These are phyloP conservation scores for Solanum hybrid DNA, from an alignment of 305 asterid species.

Conservation along the genomic window DNA sequence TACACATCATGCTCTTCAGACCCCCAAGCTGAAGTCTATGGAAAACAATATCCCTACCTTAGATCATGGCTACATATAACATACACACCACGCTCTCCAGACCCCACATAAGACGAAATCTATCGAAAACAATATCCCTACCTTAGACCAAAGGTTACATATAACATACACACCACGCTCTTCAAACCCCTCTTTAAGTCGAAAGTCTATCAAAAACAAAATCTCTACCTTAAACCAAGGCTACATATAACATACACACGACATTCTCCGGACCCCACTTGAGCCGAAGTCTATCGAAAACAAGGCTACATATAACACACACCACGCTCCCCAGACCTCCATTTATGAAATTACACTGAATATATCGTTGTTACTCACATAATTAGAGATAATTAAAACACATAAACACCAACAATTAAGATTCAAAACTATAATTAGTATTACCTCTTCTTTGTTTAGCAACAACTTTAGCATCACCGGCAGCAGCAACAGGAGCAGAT, in stretches of 20 bases:
- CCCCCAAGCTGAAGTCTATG: accelerated
- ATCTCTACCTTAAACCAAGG: no score
- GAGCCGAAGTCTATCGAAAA: neutral
- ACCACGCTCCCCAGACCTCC: neutral
- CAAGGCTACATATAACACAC: neutral
- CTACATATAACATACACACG: no score
- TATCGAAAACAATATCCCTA: neutral
- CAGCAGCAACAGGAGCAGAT: slow-evolving; percentile 21
- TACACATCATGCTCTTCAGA: neutral
- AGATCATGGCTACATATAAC: neutral
- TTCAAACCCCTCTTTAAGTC: neutral
- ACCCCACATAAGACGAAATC: neutral
- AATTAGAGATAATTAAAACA: neutral
- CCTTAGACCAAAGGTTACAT: no score
- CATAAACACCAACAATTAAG: neutral
- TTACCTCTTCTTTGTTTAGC: slow-evolving; percentile 76
- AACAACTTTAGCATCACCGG: slow-evolving; percentile 35
- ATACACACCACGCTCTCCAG: neutral
- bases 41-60: neutral
- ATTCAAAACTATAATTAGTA: neutral
- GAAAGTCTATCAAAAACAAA: no score
- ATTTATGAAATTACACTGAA: neutral
- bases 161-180: neutral
- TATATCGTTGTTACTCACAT: neutral
- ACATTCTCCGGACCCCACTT: no score